Percentiles rank a stretch among this genome's conserved stretches.
Evolutionary conservation across 331 rosid species (phyloP).

Genomic region (Saraca asoca): DNA sequence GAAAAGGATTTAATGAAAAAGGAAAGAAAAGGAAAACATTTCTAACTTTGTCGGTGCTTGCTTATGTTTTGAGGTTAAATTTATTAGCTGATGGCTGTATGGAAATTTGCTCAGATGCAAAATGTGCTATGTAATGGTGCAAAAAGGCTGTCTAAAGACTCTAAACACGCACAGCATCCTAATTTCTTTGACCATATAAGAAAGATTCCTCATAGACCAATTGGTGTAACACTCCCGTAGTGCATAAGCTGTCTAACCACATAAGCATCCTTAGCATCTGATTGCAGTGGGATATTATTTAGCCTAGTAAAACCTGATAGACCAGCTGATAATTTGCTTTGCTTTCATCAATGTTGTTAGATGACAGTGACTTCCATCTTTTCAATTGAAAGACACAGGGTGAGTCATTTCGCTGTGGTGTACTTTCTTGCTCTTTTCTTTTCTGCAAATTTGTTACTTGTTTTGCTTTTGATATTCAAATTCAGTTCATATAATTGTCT

Average conservation of each 20-base stretch:
- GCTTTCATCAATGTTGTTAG: not conserved
- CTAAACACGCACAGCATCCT: not conserved
- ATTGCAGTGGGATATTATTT: not conserved
- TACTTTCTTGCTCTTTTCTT: too few relatives aligned
- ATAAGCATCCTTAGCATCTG: not conserved
- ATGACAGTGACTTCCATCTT: not conserved
- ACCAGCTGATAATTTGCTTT: not conserved
- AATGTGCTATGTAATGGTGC: not conserved
- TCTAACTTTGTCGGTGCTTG: not conserved
- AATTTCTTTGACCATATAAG: not conserved
- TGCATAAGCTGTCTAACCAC: too few relatives aligned
- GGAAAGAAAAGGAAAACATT: not conserved
- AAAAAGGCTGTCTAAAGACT: not conserved
- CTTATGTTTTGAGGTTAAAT: too few relatives aligned
- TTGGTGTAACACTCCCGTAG: too few relatives aligned
- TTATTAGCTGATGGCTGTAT: not conserved
- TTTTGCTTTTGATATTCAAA: too few relatives aligned
- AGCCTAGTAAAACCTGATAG: not conserved
- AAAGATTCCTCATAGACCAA: too few relatives aligned
- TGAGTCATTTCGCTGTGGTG: too few relatives aligned
- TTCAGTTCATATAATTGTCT: too few relatives aligned
- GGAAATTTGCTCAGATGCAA: conserved; percentile 1
- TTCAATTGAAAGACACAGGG: not conserved
- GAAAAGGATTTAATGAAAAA: not conserved
- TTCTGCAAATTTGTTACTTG: too few relatives aligned